Conservation (phyloP, 352 stramenopile genomes). For the Aphanomyces astaci region DNA sequence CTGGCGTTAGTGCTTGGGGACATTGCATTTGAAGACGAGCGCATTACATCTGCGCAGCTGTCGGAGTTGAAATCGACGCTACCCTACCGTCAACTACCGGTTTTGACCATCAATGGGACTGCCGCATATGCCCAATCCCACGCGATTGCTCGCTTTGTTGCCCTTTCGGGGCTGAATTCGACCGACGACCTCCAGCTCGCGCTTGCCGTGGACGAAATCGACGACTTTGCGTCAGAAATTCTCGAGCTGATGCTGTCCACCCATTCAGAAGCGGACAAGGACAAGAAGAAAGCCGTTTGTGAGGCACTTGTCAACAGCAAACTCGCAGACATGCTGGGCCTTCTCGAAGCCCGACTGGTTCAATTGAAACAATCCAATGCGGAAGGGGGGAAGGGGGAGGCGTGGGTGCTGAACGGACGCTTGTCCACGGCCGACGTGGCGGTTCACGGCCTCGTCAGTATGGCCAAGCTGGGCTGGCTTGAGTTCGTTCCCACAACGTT, state of each 20-base stretch:
- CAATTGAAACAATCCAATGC: too few species aligned
- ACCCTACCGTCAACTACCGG: conserved; percentile 34
- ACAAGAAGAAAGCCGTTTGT: conserved; percentile 28
- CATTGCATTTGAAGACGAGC: conserved; percentile 48
- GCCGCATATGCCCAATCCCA: conserved; percentile 43
- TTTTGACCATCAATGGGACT: conserved; percentile 36
- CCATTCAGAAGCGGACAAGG: conserved; percentile 27
- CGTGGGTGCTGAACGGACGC: not conserved
- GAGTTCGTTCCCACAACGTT: conserved; percentile 2
- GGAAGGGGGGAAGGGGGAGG: not conserved
- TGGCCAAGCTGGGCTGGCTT: conserved; percentile 15
- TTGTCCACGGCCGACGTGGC: conserved; percentile 7
- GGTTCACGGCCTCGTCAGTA: not conserved
- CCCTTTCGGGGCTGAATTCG: conserved; percentile 30
- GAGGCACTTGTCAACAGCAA: conserved; percentile 27
- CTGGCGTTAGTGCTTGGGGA: conserved; percentile 37
- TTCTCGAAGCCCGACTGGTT: conserved; percentile 35
- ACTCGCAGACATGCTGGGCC: conserved; percentile 35
- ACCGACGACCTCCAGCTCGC: conserved; percentile 26
- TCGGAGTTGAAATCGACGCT: conserved; percentile 27
- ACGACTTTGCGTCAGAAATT: conserved; percentile 22
- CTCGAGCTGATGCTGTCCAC: not conserved
- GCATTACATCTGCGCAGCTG: conserved; percentile 31
- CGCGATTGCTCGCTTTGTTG: conserved; percentile 35
- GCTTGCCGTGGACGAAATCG: conserved; percentile 29